Base-by-base conservation (phyloP, 805 yeast genomes). In the Candida chilensis region DNA sequence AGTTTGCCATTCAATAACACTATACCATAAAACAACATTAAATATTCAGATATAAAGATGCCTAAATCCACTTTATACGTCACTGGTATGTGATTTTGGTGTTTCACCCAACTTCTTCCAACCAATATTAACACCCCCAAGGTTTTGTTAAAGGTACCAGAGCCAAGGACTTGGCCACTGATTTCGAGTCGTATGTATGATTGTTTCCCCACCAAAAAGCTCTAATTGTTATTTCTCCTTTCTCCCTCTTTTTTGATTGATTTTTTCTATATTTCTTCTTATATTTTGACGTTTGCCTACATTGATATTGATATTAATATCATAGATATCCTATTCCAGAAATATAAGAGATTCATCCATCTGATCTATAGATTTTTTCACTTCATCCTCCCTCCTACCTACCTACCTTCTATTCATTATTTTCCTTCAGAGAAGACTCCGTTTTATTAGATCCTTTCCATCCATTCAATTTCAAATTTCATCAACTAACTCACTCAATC, bases 91-190 rank as follows among this genome's bases (percentile, higher is more conserved):
- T 48, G 14, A 24, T 26, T 27, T n/a, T 16, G 12, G 8, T 19
- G 7, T 27, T 12, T 12, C 24, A 21, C 27, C 16, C 14, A 19
- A 12, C n/a, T 17, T 20, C 27, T 9, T n/a, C 27, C 21, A 16
- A 15, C 13, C n/a, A 4, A 16, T 21, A 31, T 28, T 31, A 24
- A 25, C 33, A 17, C 10, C 20, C 18, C 9, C 15, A 13, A 52
- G 79, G 58, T 11, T 74, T 76, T 48, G 47, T 57, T 27, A 65
- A 59, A 32, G 77, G 67, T 17, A 55, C 71, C 31, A 61, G 62
- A 44, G 81, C 81, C 11, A 66, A 65, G 30, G 74, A 67, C 32
- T 55, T 76, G 39, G 80, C 81, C 15, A 69, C 72, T 13, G 69
- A 66, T 27, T 74, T 76, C 41, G 81, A 75, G 49, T 60, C 59